Conservation (phyloP, 257 asterid species). For the Salvia miltiorrhiza region DNA sequence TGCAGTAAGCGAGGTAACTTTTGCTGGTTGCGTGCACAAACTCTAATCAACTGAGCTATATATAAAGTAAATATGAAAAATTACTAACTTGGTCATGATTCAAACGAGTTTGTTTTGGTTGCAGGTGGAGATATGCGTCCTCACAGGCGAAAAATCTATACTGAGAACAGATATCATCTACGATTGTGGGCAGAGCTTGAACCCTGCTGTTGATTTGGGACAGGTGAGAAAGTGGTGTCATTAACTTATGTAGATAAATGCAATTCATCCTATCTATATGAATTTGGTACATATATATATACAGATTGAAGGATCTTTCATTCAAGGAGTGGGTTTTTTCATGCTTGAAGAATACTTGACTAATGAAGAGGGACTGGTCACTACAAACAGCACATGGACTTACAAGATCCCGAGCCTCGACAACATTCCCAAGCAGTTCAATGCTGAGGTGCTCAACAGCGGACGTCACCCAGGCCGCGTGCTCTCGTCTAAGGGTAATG, state of each 20-base stretch:
- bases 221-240: not conserved
- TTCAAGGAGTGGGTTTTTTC: slow-evolving; percentile 82
- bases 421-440: slow-evolving; percentile 59
- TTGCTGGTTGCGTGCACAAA: not conserved
- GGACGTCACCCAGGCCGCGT: slow-evolving; percentile 57
- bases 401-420: slow-evolving; percentile 80
- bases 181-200: slow-evolving; percentile 17
- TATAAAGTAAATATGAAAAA: no score
- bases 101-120: no score
- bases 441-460: slow-evolving; percentile 57
- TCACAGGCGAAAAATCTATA: slow-evolving; percentile 10
- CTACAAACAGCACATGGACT: slow-evolving; percentile 64
- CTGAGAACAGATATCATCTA: slow-evolving; percentile 16
- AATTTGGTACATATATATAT: no score
- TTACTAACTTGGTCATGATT: no score
- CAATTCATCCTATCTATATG: no score
- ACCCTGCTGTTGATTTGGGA: slow-evolving; percentile 19
- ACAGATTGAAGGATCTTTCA: slow-evolving; percentile 82
- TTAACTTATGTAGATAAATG: no score
- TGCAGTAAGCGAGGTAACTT: slow-evolving; percentile 21
- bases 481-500: slow-evolving; percentile 76
- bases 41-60: no score
- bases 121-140: slow-evolving; percentile 16
- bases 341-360: slow-evolving; percentile 73
- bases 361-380: slow-evolving; percentile 52